A percentile compares a stretch with the other conserved stretches of the same genome.
These are phyloP conservation scores for Trichoderma pleuroti DNA, from an alignment of 2,329 filamentous ascomycete species.

Conservation along the genomic window DNA sequence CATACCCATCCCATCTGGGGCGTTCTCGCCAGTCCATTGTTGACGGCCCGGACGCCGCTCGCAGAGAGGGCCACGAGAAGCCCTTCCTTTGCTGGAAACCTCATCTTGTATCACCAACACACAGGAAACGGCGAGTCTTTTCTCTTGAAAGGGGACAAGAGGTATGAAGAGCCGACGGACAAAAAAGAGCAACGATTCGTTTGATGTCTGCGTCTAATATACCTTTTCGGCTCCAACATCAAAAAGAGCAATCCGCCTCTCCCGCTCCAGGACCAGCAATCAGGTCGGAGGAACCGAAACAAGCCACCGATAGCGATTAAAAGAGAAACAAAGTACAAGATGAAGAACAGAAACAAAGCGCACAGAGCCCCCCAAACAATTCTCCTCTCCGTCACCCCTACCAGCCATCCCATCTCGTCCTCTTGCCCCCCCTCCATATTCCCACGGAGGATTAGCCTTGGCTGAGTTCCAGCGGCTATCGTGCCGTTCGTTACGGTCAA, in stretches of 20 bases:
- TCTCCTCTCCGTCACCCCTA: neutral
- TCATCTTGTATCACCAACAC: neutral
- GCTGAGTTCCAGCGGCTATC: neutral
- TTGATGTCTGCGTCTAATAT: neutral
- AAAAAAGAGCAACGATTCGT: neutral
- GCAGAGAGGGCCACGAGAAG: constrained; percentile 4
- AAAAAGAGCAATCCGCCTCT: neutral
- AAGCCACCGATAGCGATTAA: neutral
- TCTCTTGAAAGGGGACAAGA: neutral
- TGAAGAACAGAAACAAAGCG: neutral
- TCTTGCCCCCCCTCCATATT: neutral
- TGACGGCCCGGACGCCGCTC: neutral
- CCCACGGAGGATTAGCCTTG: neutral
- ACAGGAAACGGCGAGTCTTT: neutral
- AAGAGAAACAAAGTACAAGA: neutral
- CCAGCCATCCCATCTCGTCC: neutral
- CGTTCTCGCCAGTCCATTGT: constrained; percentile 14
- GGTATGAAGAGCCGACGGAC: neutral
- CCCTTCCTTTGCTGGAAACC: neutral
- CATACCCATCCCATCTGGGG: constrained; percentile 20
- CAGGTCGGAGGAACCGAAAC: neutral
- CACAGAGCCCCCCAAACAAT: neutral
- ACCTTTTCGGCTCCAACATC: neutral
- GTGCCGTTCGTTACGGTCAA: constrained; percentile 2
- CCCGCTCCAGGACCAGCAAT: neutral